Conservation (phyloP, 2,329 filamentous ascomycete genomes). For the Periconia sp. region DNA sequence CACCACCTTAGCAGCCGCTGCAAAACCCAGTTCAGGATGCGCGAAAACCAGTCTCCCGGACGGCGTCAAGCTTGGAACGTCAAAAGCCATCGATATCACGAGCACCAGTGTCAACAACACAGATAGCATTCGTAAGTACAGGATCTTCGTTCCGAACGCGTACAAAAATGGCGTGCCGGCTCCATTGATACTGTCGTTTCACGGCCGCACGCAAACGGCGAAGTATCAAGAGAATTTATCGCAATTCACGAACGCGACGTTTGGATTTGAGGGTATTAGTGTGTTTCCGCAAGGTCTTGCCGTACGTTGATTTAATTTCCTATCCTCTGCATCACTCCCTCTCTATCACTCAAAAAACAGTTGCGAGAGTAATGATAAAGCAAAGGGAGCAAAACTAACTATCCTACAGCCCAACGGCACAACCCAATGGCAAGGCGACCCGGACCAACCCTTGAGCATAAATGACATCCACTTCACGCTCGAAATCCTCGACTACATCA, state of each 20-base stretch:
- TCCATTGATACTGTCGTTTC: constrained; percentile 53
- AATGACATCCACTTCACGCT: constrained; percentile 51
- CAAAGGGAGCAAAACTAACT: background rate
- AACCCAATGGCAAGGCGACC: constrained; percentile 49
- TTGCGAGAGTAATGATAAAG: background rate
- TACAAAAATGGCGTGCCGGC: constrained; percentile 43
- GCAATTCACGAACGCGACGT: constrained; percentile 48
- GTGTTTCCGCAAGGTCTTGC: constrained; percentile 49
- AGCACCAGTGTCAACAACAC: constrained; percentile 28
- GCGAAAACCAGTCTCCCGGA: constrained; percentile 17
- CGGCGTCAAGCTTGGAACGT: constrained; percentile 21
- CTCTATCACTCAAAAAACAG: background rate
- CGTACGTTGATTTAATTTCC: constrained; percentile 18
- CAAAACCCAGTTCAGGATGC: constrained; percentile 2
- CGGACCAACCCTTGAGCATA: constrained; percentile 37
- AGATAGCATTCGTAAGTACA: constrained; percentile 33
- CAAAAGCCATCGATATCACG: constrained; percentile 25
- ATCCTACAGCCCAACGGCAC: constrained; percentile 5
- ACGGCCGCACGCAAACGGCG: constrained; percentile 45
- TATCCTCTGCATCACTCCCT: background rate
- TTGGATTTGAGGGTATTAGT: constrained; percentile 48
- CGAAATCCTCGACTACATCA: constrained; percentile 46
- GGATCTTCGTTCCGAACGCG: constrained; percentile 42
- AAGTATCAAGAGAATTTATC: constrained; percentile 46
- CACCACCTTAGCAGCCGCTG: background rate